Evolutionary conservation across 73 alveolate species (phyloP), one percentile per base, ranked within the genome.

Genomic region (Paramecium pentaurelia): DNA sequence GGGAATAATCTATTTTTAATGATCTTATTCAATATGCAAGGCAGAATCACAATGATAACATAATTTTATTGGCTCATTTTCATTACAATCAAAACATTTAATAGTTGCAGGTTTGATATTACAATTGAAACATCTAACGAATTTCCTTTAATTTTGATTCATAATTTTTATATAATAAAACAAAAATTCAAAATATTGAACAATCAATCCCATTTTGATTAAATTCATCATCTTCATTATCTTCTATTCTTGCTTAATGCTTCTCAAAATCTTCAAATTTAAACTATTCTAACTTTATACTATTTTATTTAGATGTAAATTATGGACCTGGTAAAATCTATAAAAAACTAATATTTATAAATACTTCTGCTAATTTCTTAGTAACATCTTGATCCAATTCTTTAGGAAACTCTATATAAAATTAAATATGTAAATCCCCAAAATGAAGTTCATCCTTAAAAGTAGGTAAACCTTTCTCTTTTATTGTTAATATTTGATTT

Each of bases 61-160:
- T 16, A 73, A 38, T 38, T 73, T 73, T 12, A 18, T 73, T 73
- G 87, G 87, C 11, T 73, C 87, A 40, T 73, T 73, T 73, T 73
- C 87, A 73, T 73, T 73, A 38, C 87, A 73, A 37, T 73, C 87
- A 38, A 73, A 73, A 38, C 87, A 73, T 36, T 73, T 73, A 8
- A 73, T 40, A 6, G 87, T 73, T 14, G 87, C 87, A 30, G 87
- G 87, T 37, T 73, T 73, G n/a, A 73, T 14, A 20, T 73, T 73
- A 18, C 87, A 73, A 37, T 73, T 34, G 60, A 37, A 73, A 37
- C 87, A 73, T 73, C 87, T 73, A 73, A 73, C 87, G 87, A 73
- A 73, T 73, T 73, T 73, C 87, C 87, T 73, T 73, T 73, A 73
- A 73, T 34, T 73, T 73, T 73, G 38, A 73, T 73, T 73, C 87